Conservation (phyloP, 768 basidiomycete species). For the Paxillus involutus region DNA sequence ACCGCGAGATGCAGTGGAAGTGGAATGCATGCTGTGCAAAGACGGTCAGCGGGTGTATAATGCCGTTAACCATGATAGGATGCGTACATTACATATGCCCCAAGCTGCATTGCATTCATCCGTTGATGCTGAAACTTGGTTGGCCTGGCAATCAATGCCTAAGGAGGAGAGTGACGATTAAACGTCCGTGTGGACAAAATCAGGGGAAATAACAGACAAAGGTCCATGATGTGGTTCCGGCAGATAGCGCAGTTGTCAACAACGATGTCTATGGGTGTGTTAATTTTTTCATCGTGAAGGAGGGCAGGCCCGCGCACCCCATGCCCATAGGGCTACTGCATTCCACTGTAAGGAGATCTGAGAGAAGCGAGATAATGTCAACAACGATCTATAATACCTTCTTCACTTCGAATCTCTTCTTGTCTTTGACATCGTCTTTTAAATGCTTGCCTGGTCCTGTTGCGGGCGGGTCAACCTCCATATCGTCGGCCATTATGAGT, state of each 20-base stretch:
- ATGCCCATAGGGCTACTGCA: conserved; percentile 97
- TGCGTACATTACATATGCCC: conserved; percentile 92
- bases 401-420: conserved; percentile 96
- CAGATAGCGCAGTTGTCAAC: conserved; percentile 99
- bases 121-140: conserved; percentile 94
- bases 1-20: conserved; percentile 99
- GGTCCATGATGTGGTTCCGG: conserved; percentile 99
- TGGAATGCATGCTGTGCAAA: conserved; percentile 89
- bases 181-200: neutral
- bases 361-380: conserved; percentile 1
- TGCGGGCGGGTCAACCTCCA: conserved; percentile 64
- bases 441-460: conserved; percentile 41
- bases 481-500: conserved; percentile 54
- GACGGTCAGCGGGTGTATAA: neutral
- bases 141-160: conserved; percentile 99
- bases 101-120: conserved; percentile 98
- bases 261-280: conserved; percentile 73
- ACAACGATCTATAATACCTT: conserved; percentile 59
- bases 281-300: conserved; percentile 6
- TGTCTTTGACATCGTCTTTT: conserved; percentile 61
- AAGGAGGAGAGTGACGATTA: conserved; percentile 6
- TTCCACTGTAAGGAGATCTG: conserved; percentile 73
- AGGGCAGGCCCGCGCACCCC: conserved; percentile 59
- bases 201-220: conserved; percentile 60
- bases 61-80: neutral